Percentiles rank a stretch among this genome's conserved stretches.
phyloP scores from a whole-genome alignment of 2,329 filamentous ascomycete species.

The Penicillium sp. region DNA sequence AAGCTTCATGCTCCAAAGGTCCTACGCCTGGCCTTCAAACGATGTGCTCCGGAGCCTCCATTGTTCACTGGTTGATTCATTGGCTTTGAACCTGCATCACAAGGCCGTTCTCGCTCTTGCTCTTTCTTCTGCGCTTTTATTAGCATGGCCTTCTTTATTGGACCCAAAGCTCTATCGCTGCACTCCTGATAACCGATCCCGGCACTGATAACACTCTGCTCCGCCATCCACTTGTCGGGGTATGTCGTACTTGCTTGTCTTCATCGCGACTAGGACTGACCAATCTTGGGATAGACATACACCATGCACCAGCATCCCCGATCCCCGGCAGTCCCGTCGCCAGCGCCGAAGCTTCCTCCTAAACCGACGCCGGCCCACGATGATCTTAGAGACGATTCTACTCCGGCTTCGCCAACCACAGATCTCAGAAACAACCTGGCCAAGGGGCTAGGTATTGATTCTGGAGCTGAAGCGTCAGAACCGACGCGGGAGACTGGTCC shows the following conservation, averaged over 20 bases:
- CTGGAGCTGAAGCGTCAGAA: constrained; percentile 41
- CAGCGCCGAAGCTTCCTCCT: constrained; percentile 66
- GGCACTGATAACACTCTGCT: constrained; percentile 16
- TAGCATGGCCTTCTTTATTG: constrained; percentile 38
- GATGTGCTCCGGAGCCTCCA: constrained; percentile 21
- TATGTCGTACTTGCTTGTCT: constrained; percentile 6
- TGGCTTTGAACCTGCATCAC: constrained; percentile 6
- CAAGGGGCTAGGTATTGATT: constrained; percentile 47
- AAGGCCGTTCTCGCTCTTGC: not conserved
- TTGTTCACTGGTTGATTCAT: constrained; percentile 14
- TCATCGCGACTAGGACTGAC: constrained; percentile 1
- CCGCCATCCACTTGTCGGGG: constrained; percentile 13
- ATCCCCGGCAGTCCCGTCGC: constrained; percentile 56
- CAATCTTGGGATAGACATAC: constrained; percentile 7
- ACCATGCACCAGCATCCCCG: constrained; percentile 89
- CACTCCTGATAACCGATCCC: constrained; percentile 32
- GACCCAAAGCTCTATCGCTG: constrained; percentile 27
- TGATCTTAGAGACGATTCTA: constrained; percentile 60
- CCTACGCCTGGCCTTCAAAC: constrained; percentile 20
- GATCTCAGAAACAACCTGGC: constrained; percentile 47
- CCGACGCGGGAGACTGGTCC: constrained; percentile 45
- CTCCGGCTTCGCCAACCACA: constrained; percentile 50
- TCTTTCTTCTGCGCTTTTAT: constrained; percentile 20
- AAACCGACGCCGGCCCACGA: constrained; percentile 68
- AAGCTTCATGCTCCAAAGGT: constrained; percentile 33